Evolutionary conservation across 495 filamentous ascomycete species (phyloP).

Genomic region (Tuber aestivum): DNA sequence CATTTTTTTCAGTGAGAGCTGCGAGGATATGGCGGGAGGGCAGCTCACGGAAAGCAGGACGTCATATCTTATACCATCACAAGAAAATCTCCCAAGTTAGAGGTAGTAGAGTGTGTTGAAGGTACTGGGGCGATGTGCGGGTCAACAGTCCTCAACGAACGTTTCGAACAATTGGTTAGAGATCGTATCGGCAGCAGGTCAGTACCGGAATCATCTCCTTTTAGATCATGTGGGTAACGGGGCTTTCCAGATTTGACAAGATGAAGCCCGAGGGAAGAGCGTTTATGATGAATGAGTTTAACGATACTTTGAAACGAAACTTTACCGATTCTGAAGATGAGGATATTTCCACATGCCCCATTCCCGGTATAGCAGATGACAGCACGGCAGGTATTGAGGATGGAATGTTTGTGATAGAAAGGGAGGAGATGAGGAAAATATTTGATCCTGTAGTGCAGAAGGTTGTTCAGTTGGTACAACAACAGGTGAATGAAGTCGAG

Average conservation of each 20-base stretch:
- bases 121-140: constrained; percentile 23
- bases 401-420: constrained; percentile 22
- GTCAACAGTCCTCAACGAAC: constrained; percentile 21
- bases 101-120: constrained; percentile 17
- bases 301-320: constrained; percentile 21
- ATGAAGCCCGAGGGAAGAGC: constrained; percentile 18
- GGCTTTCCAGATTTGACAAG: constrained; percentile 15
- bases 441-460: constrained; percentile 24
- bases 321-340: constrained; percentile 24
- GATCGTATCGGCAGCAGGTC: constrained; percentile 19
- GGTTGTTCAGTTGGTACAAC: constrained; percentile 21
- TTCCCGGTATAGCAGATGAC: constrained; percentile 23
- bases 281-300: constrained; percentile 22
- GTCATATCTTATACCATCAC: constrained; percentile 50
- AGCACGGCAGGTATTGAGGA: constrained; percentile 12
- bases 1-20: too few relatives aligned
- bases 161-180: constrained; percentile 28
- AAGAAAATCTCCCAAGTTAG: constrained; percentile 35
- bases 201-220: background rate
- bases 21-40: too few relatives aligned
- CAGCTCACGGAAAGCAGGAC: constrained; percentile 36
- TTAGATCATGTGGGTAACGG: constrained; percentile 1
- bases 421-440: constrained; percentile 22
- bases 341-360: constrained; percentile 32
- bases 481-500: constrained; percentile 18